Evolutionary conservation across 2,329 filamentous ascomycete species (phyloP).

Genomic region (Xylariomycetidae sp.): DNA sequence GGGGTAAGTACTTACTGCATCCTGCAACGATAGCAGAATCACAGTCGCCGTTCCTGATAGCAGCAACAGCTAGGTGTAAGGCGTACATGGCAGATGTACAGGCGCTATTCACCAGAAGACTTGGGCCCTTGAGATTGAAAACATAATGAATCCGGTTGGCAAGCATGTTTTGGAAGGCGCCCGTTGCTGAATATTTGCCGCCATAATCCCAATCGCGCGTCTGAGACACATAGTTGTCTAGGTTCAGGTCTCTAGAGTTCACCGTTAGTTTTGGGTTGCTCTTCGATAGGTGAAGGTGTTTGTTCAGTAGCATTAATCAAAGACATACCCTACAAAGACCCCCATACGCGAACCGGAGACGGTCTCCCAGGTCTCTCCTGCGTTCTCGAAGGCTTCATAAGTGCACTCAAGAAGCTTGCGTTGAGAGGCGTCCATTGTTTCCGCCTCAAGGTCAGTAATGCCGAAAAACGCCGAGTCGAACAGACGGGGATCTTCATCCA

Average conservation of each 20-base stretch:
- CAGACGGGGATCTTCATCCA: slow-evolving; percentile 22
- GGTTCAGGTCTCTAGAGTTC: no score
- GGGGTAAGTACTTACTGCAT: no score
- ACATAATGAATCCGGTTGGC: slow-evolving; percentile 23
- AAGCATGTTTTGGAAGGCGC: slow-evolving; percentile 9
- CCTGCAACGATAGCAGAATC: slow-evolving; percentile 23
- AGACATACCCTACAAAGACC: slow-evolving; percentile 25
- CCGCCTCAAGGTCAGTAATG: slow-evolving; percentile 24
- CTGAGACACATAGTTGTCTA: slow-evolving; percentile 18
- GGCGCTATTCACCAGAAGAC: slow-evolving; percentile 30
- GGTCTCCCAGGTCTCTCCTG: slow-evolving; percentile 15
- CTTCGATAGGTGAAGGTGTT: no score
- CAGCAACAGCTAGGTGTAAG: slow-evolving; percentile 19
- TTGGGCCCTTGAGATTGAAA: slow-evolving; percentile 29
- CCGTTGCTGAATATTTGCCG: slow-evolving; percentile 10
- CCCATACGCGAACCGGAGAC: slow-evolving; percentile 18
- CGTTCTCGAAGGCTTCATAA: slow-evolving; percentile 29
- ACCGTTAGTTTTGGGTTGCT: no score
- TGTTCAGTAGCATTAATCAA: no score
- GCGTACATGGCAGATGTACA: slow-evolving; percentile 31
- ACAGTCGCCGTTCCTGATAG: slow-evolving; percentile 12
- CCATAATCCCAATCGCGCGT: slow-evolving; percentile 14
- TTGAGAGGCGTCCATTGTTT: slow-evolving; percentile 32
- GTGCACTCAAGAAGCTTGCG: slow-evolving; percentile 27
- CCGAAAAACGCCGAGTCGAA: slow-evolving; percentile 35